Conservation (phyloP, 1,284 basidiomycete genomes). For the Cutaneotrichosporon mucoides region DNA sequence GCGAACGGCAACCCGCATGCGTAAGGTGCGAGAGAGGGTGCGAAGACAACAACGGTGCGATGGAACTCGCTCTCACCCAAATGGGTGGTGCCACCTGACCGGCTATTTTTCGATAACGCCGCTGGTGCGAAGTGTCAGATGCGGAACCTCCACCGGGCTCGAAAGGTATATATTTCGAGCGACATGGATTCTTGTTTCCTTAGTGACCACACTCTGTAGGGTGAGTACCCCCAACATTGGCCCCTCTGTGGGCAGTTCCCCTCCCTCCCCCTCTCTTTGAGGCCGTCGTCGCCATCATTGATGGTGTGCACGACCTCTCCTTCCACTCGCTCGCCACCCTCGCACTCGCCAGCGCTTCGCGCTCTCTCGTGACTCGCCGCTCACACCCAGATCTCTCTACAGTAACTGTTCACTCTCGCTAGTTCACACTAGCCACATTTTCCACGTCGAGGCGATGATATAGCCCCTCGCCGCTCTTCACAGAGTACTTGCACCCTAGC, state of each 20-base stretch:
- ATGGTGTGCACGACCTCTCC: no score
- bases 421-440: slow-evolving; percentile 50
- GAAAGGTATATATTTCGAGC: neutral
- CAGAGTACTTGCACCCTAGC: slow-evolving; percentile 36
- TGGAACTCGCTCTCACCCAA: neutral
- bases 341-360: no score
- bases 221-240: slow-evolving; percentile 10
- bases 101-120: neutral
- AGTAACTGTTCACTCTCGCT: slow-evolving; percentile 46
- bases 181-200: slow-evolving; percentile 15
- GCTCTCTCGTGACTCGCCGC: no score
- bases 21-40: no score
- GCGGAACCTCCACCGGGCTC: neutral
- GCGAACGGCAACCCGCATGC: no score
- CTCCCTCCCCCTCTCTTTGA: no score
- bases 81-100: neutral
- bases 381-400: slow-evolving; percentile 44
- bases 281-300: no score
- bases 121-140: neutral
- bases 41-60: no score
- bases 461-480: slow-evolving; percentile 47
- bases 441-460: slow-evolving; percentile 50
- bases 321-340: neutral
- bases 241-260: no score
- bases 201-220: slow-evolving; percentile 31